Evolutionary conservation across 306 rosid species (phyloP), one percentile per base, ranked within the genome.

Genomic region (Senna siamea): DNA sequence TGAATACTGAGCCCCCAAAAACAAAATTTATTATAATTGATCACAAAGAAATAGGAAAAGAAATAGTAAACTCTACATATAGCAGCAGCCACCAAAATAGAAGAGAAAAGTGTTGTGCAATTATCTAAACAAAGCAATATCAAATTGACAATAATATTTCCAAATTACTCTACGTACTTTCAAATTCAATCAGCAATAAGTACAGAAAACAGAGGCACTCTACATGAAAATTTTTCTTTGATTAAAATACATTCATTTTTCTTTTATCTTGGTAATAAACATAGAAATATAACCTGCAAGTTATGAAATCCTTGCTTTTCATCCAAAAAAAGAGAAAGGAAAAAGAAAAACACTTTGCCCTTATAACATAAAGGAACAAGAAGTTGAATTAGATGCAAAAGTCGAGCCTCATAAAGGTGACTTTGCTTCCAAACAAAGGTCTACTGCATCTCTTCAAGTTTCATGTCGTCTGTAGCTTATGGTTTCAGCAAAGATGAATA

Each of bases 381-480:
- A 26, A 26, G 30, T 26, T 44, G 46, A 74, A 69, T 4, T 17
- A 38, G 65, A 70, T 19, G 58, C 62, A 62, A 58, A 56, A 28
- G 65, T 73, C 35, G 68, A 63, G 15, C 35, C 62, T 54, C 10
- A 15, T 35, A 63, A 44, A 18, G 32, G 14, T 34, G 32, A 70
- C 9, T 56, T 35, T 54, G 44, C 28, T 17, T 59, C 6, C 44
- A 43, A 52, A 59, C 30, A 77, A 44, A 72, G 70, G 23, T 52
- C 20, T 52, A 72, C 43, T 54, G 30, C 60, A 61, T 52, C 64
- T 44, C 17, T 54, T 60, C 32, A 22, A 53, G 46, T 66, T 26
- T 41, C 70, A 22, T 34, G 12, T 47, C 55, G 41, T 62, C 77
- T 34, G 59, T 53, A 61, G 69, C 52, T 38, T 57, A 50, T 15